Base-by-base conservation (phyloP, 1,284 basidiomycete species). In the Coniferiporia sulphurascens region DNA sequence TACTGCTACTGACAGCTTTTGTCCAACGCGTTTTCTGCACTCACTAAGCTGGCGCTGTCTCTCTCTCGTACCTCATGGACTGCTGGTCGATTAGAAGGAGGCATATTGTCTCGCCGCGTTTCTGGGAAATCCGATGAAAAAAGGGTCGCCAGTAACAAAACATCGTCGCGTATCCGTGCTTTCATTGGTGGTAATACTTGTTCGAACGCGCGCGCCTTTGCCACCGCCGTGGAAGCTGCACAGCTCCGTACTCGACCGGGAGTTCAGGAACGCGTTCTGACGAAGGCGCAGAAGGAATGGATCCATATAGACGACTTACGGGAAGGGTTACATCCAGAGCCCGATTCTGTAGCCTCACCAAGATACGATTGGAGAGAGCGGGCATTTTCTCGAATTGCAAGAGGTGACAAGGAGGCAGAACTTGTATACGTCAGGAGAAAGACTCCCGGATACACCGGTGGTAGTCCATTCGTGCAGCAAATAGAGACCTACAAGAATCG, bases 401-500 rank as follows among this genome's bases (percentile, higher is more conserved):
- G 41, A 19, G 22, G 7, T n/a, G 17, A 27, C 44, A 41, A 34
- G 12, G 17, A 41, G n/a, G 2, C 27, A 27, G 5, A 5, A 27
- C 27, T 5, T 3, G 27, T 27, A 35, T 45, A 17, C 46, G 9
- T 19, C 34, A n/a, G 45, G 41, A 32, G 34, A 57, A 44, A 15
- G 51, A 59, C 12, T 13, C 7, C 17, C 45, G 8, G 13, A 46
- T 13, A 15, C n/a, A 22, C 35, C 41, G 17, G 17, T 15, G 12
- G 10, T 15, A 12, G 27, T 15, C 34, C 41, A 9, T 46, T 60
- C 32, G n/a, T 21, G 48, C 19, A 45, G 19, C 35, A 53, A 13
- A 48, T 62, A 13, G 6, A 48, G 46, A 49, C 52, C 6, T 51
- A 57, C 55, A 67, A 74, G 48, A 67, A 76, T 4, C 73, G 72